phyloP scores from a whole-genome alignment of 2,329 filamentous ascomycete genomes.

The Periglandula ipomoeae region DNA sequence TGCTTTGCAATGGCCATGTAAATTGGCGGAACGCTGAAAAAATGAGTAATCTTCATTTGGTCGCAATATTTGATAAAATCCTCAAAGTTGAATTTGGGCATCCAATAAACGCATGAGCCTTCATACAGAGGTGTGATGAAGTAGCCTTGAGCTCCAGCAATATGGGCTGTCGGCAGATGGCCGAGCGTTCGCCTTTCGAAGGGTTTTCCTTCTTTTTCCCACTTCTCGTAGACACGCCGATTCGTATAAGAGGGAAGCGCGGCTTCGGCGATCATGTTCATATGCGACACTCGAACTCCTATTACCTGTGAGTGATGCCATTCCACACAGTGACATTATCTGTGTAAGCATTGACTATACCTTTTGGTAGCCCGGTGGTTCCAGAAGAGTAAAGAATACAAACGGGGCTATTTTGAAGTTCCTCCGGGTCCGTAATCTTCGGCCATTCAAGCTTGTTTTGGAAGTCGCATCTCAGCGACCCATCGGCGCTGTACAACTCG shows the following conservation, averaged over 20 bases:
- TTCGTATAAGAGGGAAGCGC: slow-evolving; percentile 20
- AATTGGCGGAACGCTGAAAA: slow-evolving; percentile 54
- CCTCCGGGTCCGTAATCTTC: slow-evolving; percentile 38
- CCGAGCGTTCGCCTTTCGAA: slow-evolving; percentile 27
- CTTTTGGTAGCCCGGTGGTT: slow-evolving; percentile 40
- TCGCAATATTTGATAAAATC: slow-evolving; percentile 44
- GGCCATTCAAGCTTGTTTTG: slow-evolving; percentile 39
- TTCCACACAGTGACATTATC: neutral
- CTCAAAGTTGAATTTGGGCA: slow-evolving; percentile 48
- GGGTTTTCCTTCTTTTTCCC: slow-evolving; percentile 14
- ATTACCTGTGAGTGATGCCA: slow-evolving; percentile 5
- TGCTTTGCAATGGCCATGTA: slow-evolving; percentile 50
- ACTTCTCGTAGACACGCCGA: slow-evolving; percentile 20
- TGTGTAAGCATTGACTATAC: slow-evolving; percentile 7
- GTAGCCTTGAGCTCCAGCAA: slow-evolving; percentile 36
- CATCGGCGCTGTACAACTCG: slow-evolving; percentile 18
- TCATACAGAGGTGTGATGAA: slow-evolving; percentile 31
- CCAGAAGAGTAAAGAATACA: slow-evolving; percentile 39
- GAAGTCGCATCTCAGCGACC: slow-evolving; percentile 16
- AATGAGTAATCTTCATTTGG: slow-evolving; percentile 39
- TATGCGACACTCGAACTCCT: slow-evolving; percentile 34
- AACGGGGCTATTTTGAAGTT: slow-evolving; percentile 31
- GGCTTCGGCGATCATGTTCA: slow-evolving; percentile 31
- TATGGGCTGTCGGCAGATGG: slow-evolving; percentile 37
- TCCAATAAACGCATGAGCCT: slow-evolving; percentile 49